Evolutionary conservation across 306 rosid species (phyloP), one percentile per base, ranked within the genome.

Genomic region (Vicia faba): DNA sequence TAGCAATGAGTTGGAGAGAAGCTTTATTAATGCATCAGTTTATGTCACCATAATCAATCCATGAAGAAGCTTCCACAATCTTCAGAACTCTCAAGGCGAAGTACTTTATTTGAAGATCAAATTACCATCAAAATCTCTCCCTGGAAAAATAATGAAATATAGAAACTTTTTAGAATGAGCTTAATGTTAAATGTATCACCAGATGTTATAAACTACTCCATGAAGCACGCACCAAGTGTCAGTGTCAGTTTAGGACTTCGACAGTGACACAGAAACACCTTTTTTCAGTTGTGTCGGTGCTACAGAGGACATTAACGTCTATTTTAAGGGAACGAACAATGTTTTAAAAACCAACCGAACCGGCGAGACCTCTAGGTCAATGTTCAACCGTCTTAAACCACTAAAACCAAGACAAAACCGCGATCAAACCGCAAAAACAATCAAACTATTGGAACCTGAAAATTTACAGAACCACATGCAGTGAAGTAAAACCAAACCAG

Each of bases 51-150:
- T 29, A 44, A 40, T 57, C 51, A 26, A 40, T 33, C 59, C 13
- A 53, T 19, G 73, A 53, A 55, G 60, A 76, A 15, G 73, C 69
- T 41, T 50, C 70, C 43, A 67, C 20, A 68, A 68, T 63, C 78
- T 49, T 35, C 63, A 46, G 50, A 76, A 28, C 38, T 70, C 43
- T 65, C 48, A 61, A 61, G 18, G 19, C 50, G 11, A 19, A 61
- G 35, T 38, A 26, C 74, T 54, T 23, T 29, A 50, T 62, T 54
- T 31, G 33, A 72, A 33, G 39, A 51, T 57, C 66, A 61, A 72
- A 18, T 45, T 36, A 56, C 15, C 61, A 53, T 31, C 62, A 23
- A 59, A 78, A 20, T 62, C 61, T 49, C 57, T 62, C 20, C 78
- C 78, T 80, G 84, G 11, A 23, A 1, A 71, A 65, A 71, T 54